Evolutionary conservation across 768 basidiomycete species (phyloP).

Genomic region (Neoboletus brunneissimus): DNA sequence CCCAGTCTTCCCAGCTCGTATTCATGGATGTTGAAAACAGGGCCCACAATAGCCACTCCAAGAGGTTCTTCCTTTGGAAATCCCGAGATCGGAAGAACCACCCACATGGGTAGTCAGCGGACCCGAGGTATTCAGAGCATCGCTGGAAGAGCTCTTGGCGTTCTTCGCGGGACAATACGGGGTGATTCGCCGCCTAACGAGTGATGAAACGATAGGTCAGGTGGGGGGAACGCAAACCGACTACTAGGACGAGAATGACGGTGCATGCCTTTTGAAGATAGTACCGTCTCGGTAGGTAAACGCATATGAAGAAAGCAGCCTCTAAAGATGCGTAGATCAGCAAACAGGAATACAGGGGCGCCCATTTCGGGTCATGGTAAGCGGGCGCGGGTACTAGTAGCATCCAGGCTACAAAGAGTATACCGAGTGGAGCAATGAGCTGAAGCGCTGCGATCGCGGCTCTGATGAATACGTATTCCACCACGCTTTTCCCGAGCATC

Average conservation of each 20-base stretch:
- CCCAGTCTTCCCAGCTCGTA: constrained; percentile 37
- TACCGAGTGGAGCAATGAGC: constrained; percentile 49
- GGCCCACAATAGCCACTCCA: constrained; percentile 67
- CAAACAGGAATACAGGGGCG: constrained; percentile 12
- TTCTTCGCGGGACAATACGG: constrained; percentile 37
- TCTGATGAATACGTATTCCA: constrained; percentile 56
- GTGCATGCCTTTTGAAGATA: constrained; percentile 44
- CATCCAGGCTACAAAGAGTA: constrained; percentile 35
- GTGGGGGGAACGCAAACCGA: neutral
- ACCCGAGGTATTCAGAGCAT: constrained; percentile 34
- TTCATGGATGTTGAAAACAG: constrained; percentile 46
- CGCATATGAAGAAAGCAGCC: constrained; percentile 44
- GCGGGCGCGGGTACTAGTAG: neutral
- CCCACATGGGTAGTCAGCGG: constrained; percentile 37
- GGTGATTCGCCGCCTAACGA: constrained; percentile 38
- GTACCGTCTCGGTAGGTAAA: constrained; percentile 48
- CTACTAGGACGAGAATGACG: neutral
- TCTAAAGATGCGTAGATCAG: constrained; percentile 42
- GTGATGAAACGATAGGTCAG: neutral
- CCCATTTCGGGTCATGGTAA: neutral
- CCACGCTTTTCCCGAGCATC: constrained; percentile 48
- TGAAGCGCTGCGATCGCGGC: constrained; percentile 44
- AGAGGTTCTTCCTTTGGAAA: constrained; percentile 46
- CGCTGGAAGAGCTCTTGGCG: constrained; percentile 48
- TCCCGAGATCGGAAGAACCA: constrained; percentile 48